Evolutionary conservation across 495 filamentous ascomycete species (phyloP).

Genomic region (Cladorrhinum samala): DNA sequence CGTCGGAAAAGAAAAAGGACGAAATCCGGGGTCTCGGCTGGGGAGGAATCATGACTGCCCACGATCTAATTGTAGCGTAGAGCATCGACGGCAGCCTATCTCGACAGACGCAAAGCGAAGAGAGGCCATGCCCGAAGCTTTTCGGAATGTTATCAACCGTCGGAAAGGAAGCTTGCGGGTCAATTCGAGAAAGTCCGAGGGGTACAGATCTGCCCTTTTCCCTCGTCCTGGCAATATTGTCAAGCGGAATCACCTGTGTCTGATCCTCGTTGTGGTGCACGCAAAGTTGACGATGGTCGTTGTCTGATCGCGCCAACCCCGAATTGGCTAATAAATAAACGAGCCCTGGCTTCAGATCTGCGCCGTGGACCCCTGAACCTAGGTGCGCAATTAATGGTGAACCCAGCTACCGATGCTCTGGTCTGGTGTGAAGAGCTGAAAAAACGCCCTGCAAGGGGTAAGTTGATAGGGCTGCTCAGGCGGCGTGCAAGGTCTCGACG

Average conservation of each 20-base stretch:
- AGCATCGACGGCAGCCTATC: not conserved
- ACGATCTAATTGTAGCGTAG: too few relatives aligned
- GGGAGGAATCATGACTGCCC: too few relatives aligned
- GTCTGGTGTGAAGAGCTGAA: not conserved
- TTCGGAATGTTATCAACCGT: not conserved
- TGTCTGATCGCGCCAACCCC: conserved; percentile 1
- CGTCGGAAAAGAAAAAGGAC: not conserved
- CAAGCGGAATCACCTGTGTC: too few relatives aligned
- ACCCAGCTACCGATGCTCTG: conserved; percentile 2
- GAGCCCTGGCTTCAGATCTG: not conserved
- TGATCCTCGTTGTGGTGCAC: too few relatives aligned
- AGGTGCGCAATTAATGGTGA: conserved; percentile 7
- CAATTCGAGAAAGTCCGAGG: too few relatives aligned
- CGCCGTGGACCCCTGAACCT: not conserved
- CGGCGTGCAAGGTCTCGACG: too few relatives aligned
- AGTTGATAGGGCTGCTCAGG: not conserved
- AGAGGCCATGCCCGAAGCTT: not conserved
- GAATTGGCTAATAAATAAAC: not conserved
- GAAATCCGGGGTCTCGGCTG: too few relatives aligned
- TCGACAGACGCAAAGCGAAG: not conserved
- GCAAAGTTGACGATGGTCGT: not conserved
- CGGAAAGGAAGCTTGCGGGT: too few relatives aligned
- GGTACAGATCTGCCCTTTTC: not conserved
- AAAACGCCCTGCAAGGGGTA: not conserved
- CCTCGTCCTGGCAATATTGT: too few relatives aligned